These are phyloP conservation scores for Daldinia bambusicola DNA, from an alignment of 495 filamentous ascomycete genomes.

Conservation along the genomic window DNA sequence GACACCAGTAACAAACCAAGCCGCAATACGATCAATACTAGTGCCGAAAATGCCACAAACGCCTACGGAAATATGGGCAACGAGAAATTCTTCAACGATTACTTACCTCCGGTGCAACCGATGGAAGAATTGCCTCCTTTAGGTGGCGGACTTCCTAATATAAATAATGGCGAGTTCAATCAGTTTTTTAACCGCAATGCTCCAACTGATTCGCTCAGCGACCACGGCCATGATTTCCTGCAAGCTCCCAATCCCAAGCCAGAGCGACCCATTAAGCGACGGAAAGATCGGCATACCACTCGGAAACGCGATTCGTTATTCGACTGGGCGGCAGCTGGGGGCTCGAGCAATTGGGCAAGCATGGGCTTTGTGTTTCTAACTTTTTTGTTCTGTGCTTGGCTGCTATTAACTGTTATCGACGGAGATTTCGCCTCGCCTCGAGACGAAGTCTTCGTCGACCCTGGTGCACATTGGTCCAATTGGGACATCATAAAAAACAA, in stretches of 20 bases:
- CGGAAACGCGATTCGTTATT: neutral
- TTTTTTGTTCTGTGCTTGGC: constrained; percentile 14
- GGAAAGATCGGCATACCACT: neutral
- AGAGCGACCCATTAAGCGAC: neutral
- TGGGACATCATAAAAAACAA: constrained; percentile 1
- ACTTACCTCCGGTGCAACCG: neutral
- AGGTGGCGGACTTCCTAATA: neutral
- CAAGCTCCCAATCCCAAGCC: neutral
- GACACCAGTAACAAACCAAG: too few species aligned
- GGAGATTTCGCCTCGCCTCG: neutral
- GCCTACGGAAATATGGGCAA: neutral
- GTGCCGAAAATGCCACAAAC: neutral
- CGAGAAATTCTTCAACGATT: neutral
- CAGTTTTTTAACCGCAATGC: neutral
- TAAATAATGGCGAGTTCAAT: neutral
- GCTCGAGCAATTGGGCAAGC: neutral
- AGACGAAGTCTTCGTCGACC: neutral
- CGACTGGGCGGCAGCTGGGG: neutral
- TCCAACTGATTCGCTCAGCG: neutral
- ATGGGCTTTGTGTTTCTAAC: constrained; percentile 9
- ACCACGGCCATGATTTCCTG: neutral
- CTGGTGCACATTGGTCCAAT: neutral
- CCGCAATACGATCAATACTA: too few species aligned
- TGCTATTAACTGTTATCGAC: constrained; percentile 8
- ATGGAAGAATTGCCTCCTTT: neutral